A percentile compares a stretch with the other conserved stretches of the same genome.
These are phyloP conservation scores for Aspergillus intermedius DNA, from an alignment of 2,329 filamentous ascomycete species.

Conservation along the genomic window DNA sequence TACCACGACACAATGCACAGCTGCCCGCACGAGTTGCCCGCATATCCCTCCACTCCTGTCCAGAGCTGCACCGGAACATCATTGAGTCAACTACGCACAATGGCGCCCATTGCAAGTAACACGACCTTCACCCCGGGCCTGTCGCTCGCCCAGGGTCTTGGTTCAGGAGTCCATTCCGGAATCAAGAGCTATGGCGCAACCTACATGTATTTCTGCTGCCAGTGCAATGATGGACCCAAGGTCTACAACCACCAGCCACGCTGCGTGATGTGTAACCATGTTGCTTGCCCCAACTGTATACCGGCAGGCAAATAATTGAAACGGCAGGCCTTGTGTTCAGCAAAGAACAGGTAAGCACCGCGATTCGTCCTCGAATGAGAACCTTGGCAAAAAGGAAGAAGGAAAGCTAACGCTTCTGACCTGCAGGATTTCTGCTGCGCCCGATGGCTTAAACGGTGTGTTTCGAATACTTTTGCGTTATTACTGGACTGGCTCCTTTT, in stretches of 20 bases:
- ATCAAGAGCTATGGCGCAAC: slow-evolving; percentile 9
- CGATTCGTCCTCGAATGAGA: not conserved
- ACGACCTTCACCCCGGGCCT: not conserved
- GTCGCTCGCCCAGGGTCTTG: not conserved
- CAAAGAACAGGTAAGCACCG: not conserved
- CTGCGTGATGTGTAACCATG: slow-evolving; percentile 30
- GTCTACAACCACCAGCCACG: slow-evolving; percentile 26
- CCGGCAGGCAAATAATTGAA: not conserved
- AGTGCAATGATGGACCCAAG: slow-evolving; percentile 35
- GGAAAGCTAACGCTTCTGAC: not conserved
- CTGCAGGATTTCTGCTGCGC: not conserved
- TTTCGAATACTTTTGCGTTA: not conserved
- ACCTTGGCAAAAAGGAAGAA: not conserved
- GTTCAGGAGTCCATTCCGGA: not conserved
- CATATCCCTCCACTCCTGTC: slow-evolving; percentile 9
- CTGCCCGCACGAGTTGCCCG: slow-evolving; percentile 9
- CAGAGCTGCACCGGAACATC: not conserved
- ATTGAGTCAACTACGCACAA: not conserved
- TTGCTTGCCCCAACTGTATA: slow-evolving; percentile 23
- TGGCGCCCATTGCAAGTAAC: not conserved
- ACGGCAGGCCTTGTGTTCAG: not conserved
- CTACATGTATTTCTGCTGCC: slow-evolving; percentile 34
- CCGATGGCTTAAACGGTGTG: not conserved
- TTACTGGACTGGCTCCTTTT: not conserved
- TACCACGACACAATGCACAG: slow-evolving; percentile 2